These are phyloP conservation scores for Populus simonii DNA, from an alignment of 345 rosid genomes.

Conservation along the genomic window DNA sequence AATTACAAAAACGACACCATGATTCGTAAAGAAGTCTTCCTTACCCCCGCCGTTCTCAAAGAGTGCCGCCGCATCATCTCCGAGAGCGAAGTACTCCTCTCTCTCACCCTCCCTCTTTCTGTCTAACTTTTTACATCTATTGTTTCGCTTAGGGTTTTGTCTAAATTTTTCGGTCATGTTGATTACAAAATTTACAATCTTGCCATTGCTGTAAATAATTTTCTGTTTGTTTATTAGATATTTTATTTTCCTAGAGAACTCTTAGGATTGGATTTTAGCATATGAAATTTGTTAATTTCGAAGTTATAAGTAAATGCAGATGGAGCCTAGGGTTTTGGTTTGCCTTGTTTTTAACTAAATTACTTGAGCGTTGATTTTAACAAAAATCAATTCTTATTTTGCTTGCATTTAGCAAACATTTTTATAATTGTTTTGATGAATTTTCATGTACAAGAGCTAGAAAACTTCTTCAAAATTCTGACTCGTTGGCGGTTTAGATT, in stretches of 20 bases:
- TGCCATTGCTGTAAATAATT: not conserved
- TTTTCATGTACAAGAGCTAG: not conserved
- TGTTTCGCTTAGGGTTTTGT: constrained; percentile 13
- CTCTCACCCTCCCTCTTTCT: not conserved
- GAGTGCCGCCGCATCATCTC: constrained; percentile 98
- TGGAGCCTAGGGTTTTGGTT: not conserved
- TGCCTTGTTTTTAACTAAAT: not conserved
- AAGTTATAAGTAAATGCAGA: not conserved
- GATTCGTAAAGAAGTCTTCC: constrained; percentile 96
- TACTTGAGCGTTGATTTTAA: not conserved
- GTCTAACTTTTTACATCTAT: not conserved
- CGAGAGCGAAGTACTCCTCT: constrained; percentile 71
- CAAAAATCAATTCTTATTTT: not conserved
- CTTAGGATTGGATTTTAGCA: not conserved
- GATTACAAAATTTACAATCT: not conserved
- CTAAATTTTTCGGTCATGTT: not conserved
- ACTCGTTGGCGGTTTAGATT: too few relatives aligned
- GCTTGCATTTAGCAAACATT: not conserved
- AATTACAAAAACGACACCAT: constrained; percentile 99
- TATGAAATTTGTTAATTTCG: not conserved
- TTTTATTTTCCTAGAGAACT: not conserved
- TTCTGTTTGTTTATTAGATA: not conserved
- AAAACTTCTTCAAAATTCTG: not conserved
- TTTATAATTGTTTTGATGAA: not conserved
- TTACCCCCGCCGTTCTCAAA: constrained; percentile 84